Evolutionary conservation across 2,329 filamentous ascomycete species (phyloP).

Genomic region (Acrocalymma vagum): DNA sequence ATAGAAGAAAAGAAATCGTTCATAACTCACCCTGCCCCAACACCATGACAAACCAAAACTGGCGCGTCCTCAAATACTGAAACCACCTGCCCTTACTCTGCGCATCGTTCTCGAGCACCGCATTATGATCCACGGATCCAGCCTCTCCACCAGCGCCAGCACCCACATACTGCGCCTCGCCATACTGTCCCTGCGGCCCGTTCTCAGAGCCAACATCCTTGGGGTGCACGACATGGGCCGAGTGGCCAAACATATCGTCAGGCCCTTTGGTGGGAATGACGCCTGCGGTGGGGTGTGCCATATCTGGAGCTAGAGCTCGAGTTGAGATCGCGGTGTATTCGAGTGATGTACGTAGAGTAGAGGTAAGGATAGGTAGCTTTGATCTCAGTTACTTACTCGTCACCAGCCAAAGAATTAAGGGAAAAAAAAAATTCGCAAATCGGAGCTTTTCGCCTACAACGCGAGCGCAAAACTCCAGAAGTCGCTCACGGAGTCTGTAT

Average conservation of each 20-base stretch:
- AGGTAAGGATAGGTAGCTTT: no score
- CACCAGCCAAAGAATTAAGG: no score
- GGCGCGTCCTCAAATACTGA: slow-evolving; percentile 79
- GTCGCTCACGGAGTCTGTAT: slow-evolving; percentile 45
- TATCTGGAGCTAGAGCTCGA: no score
- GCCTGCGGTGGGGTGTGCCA: slow-evolving; percentile 18
- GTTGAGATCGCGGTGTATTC: no score
- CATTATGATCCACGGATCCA: slow-evolving; percentile 18
- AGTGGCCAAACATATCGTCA: slow-evolving; percentile 22
- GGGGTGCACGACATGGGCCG: slow-evolving; percentile 25
- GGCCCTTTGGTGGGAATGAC: slow-evolving; percentile 24
- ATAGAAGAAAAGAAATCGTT: neutral
- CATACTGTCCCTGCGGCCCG: slow-evolving; percentile 27
- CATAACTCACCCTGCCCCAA: slow-evolving; percentile 66
- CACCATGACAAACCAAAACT: slow-evolving; percentile 86
- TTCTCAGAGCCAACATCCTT: slow-evolving; percentile 42
- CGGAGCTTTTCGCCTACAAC: slow-evolving; percentile 46
- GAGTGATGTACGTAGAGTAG: no score
- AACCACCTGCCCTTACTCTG: slow-evolving; percentile 58
- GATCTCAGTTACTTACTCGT: no score
- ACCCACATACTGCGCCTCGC: slow-evolving; percentile 10
- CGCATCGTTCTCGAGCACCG: slow-evolving; percentile 45
- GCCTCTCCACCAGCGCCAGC: no score
- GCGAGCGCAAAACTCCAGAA: slow-evolving; percentile 54
- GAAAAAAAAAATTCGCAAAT: slow-evolving; percentile 1